Evolutionary conservation across 441 rosid genomes (phyloP).

Genomic region (Jatropha multifida): DNA sequence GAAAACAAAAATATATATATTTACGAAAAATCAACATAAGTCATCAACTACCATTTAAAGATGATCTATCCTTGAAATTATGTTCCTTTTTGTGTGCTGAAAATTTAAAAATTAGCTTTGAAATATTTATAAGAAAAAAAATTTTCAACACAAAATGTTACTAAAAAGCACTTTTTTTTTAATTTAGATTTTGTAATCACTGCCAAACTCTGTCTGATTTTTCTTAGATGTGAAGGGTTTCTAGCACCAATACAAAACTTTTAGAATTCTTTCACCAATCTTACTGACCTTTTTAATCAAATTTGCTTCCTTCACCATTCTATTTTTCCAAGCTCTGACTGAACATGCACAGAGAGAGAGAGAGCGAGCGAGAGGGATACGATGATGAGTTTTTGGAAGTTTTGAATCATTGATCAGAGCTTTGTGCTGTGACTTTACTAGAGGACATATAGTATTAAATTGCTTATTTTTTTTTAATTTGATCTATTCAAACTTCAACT

Average conservation of each 20-base stretch:
- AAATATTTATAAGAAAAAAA: too few relatives aligned
- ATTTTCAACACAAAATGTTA: too few relatives aligned
- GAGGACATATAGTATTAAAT: neutral
- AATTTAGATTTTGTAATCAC: neutral
- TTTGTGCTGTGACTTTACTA: neutral
- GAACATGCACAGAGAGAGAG: neutral
- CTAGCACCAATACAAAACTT: neutral
- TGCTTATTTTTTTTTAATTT: neutral
- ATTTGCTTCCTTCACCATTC: neutral
- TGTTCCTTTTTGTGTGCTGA: neutral
- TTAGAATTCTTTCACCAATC: neutral
- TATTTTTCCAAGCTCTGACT: slow-evolving; percentile 7
- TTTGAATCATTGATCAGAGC: neutral
- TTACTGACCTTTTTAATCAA: neutral
- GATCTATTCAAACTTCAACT: slow-evolving; percentile 10
- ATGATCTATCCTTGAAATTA: neutral
- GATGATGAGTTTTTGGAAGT: neutral
- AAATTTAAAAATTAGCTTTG: neutral
- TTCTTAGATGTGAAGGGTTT: neutral
- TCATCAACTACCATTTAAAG: slow-evolving; percentile 14
- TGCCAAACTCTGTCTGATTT: neutral
- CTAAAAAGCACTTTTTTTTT: neutral
- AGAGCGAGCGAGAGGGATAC: too few relatives aligned
- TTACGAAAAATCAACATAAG: neutral
- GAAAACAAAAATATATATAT: neutral